Evolutionary conservation across 495 filamentous ascomycete species (phyloP).

Genomic region (Annulohypoxylon bovei): DNA sequence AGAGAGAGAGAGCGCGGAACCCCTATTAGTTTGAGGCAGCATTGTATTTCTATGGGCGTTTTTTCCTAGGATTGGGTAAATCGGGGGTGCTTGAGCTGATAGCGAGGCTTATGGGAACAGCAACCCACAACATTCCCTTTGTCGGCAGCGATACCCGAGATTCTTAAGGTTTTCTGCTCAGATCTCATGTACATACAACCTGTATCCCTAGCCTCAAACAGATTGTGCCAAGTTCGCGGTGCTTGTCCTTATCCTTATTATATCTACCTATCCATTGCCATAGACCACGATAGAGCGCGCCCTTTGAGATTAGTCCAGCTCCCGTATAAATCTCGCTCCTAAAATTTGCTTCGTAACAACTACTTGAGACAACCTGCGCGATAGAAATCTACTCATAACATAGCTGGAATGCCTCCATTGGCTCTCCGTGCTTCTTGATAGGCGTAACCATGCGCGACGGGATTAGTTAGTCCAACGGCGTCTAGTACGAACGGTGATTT

Average conservation of each 20-base stretch:
- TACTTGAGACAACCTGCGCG: background rate
- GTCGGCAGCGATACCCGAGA: constrained; percentile 32
- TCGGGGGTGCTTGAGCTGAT: background rate
- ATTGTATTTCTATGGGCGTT: constrained; percentile 28
- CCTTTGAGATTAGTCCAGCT: background rate
- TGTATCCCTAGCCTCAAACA: constrained; percentile 18
- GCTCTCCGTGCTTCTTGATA: constrained; percentile 53
- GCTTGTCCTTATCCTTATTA: background rate
- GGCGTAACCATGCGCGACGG: constrained; percentile 65
- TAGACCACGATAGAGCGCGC: background rate
- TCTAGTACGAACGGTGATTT: constrained; percentile 47
- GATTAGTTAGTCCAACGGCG: constrained; percentile 47
- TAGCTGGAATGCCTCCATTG: constrained; percentile 44
- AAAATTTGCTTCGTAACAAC: background rate
- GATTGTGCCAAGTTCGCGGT: background rate
- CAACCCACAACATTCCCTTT: constrained; percentile 26
- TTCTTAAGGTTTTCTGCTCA: constrained; percentile 29
- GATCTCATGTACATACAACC: constrained; percentile 34
- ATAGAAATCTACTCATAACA: constrained; percentile 50
- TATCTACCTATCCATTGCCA: background rate
- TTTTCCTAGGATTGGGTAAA: constrained; percentile 1
- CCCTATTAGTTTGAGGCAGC: constrained; percentile 3
- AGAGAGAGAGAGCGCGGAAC: constrained; percentile 5
- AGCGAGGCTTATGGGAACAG: constrained; percentile 9
- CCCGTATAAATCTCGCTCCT: background rate